Base-by-base conservation (phyloP, 2,329 filamentous ascomycete species). In the Colletotrichum sp. region DNA sequence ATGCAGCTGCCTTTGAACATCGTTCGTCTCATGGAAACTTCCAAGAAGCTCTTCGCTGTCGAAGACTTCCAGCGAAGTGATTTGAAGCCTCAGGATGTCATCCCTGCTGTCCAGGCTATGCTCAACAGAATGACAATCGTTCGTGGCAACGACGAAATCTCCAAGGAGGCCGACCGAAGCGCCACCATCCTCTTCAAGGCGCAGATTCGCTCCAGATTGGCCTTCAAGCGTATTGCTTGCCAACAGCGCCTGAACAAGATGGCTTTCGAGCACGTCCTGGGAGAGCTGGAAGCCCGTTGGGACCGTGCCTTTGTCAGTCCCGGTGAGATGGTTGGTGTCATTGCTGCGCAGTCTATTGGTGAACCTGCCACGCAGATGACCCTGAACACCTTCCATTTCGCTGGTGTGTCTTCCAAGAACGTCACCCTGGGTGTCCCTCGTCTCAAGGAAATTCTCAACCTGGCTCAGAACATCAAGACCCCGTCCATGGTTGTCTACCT, bases 361-460 rank as follows among this genome's bases (percentile, higher is more conserved):
- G 97, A 99, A 86, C 97, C 97, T 55, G 98, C 97, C 26, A 99
- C 97, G 2, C 97, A 99, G 89, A 99, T 99, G 97, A 99, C 97
- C 2, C 88, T 99, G 77, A 99, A 99, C 88, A 99, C 97, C 28
- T 99, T 99, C 94, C 97, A 99, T 90, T 99, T 99, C 85, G 96
- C 97, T 85, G 97, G 97, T 98, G 96, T 99, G 77, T 98, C 98
- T 48, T 98, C 96, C 28, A 99, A 99, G 93, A 99, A 99, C 90
- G 96, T 99, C 71, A 99, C 97, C 1, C 93, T 99, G 65, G 97
- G 97, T 95, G 97, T 99, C 59, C 97, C 97, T 59, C 96, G 97
- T 93, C 92, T 99, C 66, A 99, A 99, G 91, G 97, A 99, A 88
- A 99, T 99, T 92, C 90, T 99, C 74, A 99, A 99, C 84, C 93